A percentile compares a stretch with the other conserved stretches of the same genome.
These are phyloP conservation scores for Candida glaebosa DNA, from an alignment of 805 yeast species.

Conservation along the genomic window DNA sequence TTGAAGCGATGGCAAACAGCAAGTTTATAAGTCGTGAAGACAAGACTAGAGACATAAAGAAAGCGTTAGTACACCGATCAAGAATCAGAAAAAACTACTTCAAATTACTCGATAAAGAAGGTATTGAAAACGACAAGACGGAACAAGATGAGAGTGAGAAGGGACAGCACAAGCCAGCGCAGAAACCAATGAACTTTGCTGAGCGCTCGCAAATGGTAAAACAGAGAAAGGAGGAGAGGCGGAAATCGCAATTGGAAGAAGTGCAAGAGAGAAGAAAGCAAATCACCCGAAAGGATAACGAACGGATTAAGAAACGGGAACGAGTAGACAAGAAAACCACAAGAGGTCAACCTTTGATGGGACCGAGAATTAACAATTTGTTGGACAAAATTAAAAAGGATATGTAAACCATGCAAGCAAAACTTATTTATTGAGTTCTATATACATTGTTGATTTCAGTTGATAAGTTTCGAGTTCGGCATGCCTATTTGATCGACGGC, in stretches of 20 bases:
- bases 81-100: conserved; percentile 77
- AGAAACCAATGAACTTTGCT: conserved; percentile 35
- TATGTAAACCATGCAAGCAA: conserved; percentile 13
- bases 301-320: conserved; percentile 43
- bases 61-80: conserved; percentile 74
- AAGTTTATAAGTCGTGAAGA: conserved; percentile 27
- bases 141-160: conserved; percentile 14
- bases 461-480: too few species aligned
- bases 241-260: conserved; percentile 34
- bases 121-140: conserved; percentile 19
- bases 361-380: conserved; percentile 75
- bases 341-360: conserved; percentile 88
- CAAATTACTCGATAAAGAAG: conserved; percentile 73
- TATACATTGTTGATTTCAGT: too few species aligned
- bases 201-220: conserved; percentile 45
- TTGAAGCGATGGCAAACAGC: conserved; percentile 4
- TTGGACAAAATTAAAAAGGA: conserved; percentile 71
- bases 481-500: background rate
- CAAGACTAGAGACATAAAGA: conserved; percentile 64
- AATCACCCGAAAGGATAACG: conserved; percentile 33
- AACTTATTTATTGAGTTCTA: background rate
- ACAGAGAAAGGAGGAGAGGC: conserved; percentile 43
- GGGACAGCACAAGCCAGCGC: conserved; percentile 7
- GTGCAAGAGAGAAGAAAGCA: conserved; percentile 35
- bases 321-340: conserved; percentile 49